Evolutionary conservation across 2,329 filamentous ascomycete species (phyloP).

Genomic region (Cercospora sp.): DNA sequence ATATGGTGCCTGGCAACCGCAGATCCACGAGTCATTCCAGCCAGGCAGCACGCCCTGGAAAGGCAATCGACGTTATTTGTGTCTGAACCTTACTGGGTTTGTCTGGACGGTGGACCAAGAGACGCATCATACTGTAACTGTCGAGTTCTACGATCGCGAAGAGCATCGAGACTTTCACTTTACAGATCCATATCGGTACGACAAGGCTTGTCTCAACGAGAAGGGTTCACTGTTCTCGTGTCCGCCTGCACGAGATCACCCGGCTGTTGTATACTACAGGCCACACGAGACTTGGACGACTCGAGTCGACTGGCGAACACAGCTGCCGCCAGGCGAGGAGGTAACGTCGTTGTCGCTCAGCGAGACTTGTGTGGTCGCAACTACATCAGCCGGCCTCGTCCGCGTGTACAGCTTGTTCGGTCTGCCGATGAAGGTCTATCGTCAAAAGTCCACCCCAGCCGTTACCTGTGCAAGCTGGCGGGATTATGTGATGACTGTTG

Average conservation of each 20-base stretch:
- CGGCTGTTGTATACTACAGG: slow-evolving; percentile 88
- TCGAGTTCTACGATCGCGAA: slow-evolving; percentile 96
- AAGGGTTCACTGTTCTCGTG: slow-evolving; percentile 84
- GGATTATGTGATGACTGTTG: slow-evolving; percentile 94
- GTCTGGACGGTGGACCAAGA: slow-evolving; percentile 98
- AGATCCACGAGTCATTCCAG: slow-evolving; percentile 83
- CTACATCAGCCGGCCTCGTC: slow-evolving; percentile 83
- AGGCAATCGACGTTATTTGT: slow-evolving; percentile 89
- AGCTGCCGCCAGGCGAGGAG: slow-evolving; percentile 82
- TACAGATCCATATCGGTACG: slow-evolving; percentile 91
- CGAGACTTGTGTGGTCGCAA: slow-evolving; percentile 86
- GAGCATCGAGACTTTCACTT: slow-evolving; percentile 94
- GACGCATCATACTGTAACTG: slow-evolving; percentile 81
- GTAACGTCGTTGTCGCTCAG: slow-evolving; percentile 87
- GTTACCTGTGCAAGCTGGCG: slow-evolving; percentile 93
- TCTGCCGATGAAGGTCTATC: slow-evolving; percentile 81
- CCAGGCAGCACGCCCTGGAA: slow-evolving; percentile 95
- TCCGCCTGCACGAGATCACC: slow-evolving; percentile 63
- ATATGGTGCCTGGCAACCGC: slow-evolving; percentile 57
- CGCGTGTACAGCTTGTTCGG: slow-evolving; percentile 92
- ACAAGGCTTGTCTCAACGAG: slow-evolving; percentile 88
- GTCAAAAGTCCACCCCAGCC: slow-evolving; percentile 85
- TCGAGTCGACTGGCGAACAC: slow-evolving; percentile 83
- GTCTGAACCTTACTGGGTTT: slow-evolving; percentile 88
- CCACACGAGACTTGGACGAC: slow-evolving; percentile 97